A percentile compares a stretch with the other conserved stretches of the same genome.
phyloP scores from a whole-genome alignment of 2,329 filamentous ascomycete genomes.

The Aspergillus tanneri region DNA sequence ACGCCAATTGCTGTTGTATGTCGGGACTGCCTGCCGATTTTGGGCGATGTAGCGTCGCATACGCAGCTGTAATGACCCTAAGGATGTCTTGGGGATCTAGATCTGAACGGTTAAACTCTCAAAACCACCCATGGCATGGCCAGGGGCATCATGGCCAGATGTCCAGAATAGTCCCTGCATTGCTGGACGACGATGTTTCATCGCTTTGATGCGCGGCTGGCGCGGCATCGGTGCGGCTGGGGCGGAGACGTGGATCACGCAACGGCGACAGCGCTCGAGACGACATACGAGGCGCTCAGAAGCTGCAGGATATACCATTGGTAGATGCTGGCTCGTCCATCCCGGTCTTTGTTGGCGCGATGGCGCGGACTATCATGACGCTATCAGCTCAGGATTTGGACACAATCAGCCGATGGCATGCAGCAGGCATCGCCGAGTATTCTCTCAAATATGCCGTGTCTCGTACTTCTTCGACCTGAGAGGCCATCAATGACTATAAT shows the following conservation, averaged over 20 bases:
- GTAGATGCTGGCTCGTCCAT: background rate
- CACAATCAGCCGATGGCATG: background rate
- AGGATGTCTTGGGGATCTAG: slow-evolving; percentile 3
- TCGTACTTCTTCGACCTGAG: slow-evolving; percentile 24
- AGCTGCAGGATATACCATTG: slow-evolving; percentile 3
- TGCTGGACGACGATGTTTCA: background rate
- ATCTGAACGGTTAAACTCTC: background rate
- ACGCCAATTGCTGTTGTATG: slow-evolving; percentile 16
- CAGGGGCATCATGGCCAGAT: background rate
- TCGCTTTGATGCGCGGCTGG: slow-evolving; percentile 8
- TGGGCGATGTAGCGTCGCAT: slow-evolving; percentile 2
- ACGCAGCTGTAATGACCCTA: slow-evolving; percentile 8
- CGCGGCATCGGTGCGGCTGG: slow-evolving; percentile 7
- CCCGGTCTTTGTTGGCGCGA: slow-evolving; percentile 8
- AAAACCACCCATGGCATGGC: slow-evolving; percentile 1
- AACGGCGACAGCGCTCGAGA: slow-evolving; percentile 10
- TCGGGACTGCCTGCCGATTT: slow-evolving; percentile 14
- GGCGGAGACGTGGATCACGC: slow-evolving; percentile 11
- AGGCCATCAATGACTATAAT: slow-evolving; percentile 40
- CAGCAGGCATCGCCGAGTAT: slow-evolving; percentile 29
- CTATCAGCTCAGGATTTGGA: background rate
- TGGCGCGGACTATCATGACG: slow-evolving; percentile 9
- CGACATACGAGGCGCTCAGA: slow-evolving; percentile 8
- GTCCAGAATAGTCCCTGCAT: slow-evolving; percentile 3
- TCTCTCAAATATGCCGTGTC: slow-evolving; percentile 32